Percentiles rank a stretch among this genome's conserved stretches.
Conservation (phyloP, 768 basidiomycete species). For the Collybiopsis luxurians region DNA sequence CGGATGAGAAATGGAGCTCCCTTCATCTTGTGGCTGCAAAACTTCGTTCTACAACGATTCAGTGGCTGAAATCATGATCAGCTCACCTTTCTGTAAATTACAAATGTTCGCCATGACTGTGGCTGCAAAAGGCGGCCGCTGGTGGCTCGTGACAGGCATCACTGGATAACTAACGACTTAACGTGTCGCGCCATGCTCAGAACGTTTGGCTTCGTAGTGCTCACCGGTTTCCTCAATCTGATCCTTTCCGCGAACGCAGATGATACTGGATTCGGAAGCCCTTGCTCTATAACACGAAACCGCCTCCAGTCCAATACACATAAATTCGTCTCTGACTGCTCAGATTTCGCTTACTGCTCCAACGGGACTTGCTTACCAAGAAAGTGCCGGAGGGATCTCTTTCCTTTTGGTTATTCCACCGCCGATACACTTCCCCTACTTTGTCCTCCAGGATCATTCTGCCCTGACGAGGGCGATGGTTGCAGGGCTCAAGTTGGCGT, state of each 20-base stretch:
- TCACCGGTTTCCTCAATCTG: background rate
- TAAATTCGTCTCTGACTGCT: constrained; percentile 61
- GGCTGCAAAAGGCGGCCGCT: no score
- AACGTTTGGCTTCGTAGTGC: background rate
- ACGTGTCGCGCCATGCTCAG: background rate
- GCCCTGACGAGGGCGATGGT: constrained; percentile 64
- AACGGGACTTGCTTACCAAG: constrained; percentile 50
- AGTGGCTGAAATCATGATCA: no score
- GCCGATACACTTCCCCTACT: constrained; percentile 44
- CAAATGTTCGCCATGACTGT: no score
- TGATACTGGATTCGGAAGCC: background rate
- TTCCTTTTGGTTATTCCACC: constrained; percentile 47
- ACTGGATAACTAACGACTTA: no score
- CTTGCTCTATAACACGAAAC: constrained; percentile 44
- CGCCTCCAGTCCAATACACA: constrained; percentile 52
- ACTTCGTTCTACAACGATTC: no score
- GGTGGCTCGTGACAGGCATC: no score
- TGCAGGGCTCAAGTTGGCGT: constrained; percentile 41
- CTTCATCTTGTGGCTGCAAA: no score
- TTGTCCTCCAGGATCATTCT: constrained; percentile 54
- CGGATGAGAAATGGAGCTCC: no score
- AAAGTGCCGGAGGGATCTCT: constrained; percentile 60
- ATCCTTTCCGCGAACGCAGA: background rate
- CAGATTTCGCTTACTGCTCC: constrained; percentile 54
- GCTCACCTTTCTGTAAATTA: no score